A percentile compares a stretch with the other conserved stretches of the same genome.
Conservation (phyloP, 2,329 filamentous ascomycete species). For the Cladophialophora bantiana region DNA sequence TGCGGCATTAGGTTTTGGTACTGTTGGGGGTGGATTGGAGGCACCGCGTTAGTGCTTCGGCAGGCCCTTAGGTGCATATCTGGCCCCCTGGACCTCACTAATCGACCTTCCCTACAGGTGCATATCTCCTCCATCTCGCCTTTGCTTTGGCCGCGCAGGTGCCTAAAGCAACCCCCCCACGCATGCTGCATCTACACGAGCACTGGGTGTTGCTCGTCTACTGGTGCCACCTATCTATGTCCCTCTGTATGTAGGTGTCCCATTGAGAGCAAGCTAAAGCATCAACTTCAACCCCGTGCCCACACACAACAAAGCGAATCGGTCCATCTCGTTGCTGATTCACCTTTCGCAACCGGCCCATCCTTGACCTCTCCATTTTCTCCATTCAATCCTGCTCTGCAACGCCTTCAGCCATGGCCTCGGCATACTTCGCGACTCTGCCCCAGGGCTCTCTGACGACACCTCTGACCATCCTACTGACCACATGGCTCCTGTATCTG, state of each 20-base stretch:
- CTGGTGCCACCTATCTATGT: background rate
- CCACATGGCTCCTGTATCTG: constrained; percentile 8
- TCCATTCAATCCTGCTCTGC: background rate
- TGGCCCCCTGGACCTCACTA: background rate
- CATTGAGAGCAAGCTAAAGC: background rate
- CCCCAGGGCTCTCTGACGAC: background rate
- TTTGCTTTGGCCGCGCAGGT: too few relatives aligned
- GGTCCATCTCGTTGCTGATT: background rate
- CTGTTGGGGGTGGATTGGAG: background rate
- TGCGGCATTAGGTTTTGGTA: background rate
- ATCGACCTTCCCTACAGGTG: too few relatives aligned
- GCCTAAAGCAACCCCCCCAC: background rate
- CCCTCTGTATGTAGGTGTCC: background rate
- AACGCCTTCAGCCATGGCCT: background rate
- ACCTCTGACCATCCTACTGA: background rate
- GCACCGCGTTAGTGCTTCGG: background rate
- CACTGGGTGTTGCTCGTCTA: background rate
- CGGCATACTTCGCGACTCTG: background rate
- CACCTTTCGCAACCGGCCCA: background rate
- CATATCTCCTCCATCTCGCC: too few relatives aligned
- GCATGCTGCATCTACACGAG: background rate
- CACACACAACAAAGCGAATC: background rate
- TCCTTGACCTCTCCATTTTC: background rate
- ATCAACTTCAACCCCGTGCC: background rate
- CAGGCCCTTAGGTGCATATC: background rate